A percentile compares a stretch with the other conserved stretches of the same genome.
These are phyloP conservation scores for Chrysopogon serrulatus DNA, from an alignment of 176 grass and related monocot species.

Conservation along the genomic window DNA sequence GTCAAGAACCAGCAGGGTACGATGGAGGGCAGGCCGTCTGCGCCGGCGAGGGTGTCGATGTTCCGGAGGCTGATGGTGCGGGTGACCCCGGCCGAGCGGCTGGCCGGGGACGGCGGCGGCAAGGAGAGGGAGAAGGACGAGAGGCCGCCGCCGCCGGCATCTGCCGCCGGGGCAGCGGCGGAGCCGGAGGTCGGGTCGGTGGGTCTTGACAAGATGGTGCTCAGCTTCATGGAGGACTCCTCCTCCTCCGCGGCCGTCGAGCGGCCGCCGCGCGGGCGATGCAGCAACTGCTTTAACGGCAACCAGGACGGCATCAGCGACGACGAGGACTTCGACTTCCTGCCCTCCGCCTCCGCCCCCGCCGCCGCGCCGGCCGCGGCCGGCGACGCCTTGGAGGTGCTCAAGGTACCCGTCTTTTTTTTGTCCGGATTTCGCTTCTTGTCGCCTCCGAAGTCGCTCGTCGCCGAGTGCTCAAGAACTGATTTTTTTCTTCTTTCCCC, in stretches of 20 bases:
- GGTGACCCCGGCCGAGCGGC: constrained; percentile 26
- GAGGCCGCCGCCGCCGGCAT: not conserved
- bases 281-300: constrained; percentile 73
- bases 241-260: constrained; percentile 32
- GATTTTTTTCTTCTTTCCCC: not conserved
- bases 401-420: constrained; percentile 54
- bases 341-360: not conserved
- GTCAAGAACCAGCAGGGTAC: constrained; percentile 35
- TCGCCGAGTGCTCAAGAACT: not conserved
- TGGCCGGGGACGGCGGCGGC: not conserved
- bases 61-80: constrained; percentile 62
- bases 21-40: constrained; percentile 27
- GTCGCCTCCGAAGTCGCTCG: not conserved
- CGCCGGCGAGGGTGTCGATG: constrained; percentile 34
- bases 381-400: constrained; percentile 38
- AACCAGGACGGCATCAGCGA: constrained; percentile 42
- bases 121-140: constrained; percentile 39
- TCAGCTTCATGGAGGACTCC: constrained; percentile 65
- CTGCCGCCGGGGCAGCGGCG: not conserved
- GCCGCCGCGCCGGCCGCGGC: not conserved
- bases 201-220: constrained; percentile 59
- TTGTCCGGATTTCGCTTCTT: not conserved
- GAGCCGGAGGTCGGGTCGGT: constrained; percentile 41
- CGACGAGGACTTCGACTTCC: constrained; percentile 59
- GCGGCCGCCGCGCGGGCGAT: constrained; percentile 29